phyloP scores from a whole-genome alignment of 164 flowering plant genomes.

The Euptelea pleiosperma region DNA sequence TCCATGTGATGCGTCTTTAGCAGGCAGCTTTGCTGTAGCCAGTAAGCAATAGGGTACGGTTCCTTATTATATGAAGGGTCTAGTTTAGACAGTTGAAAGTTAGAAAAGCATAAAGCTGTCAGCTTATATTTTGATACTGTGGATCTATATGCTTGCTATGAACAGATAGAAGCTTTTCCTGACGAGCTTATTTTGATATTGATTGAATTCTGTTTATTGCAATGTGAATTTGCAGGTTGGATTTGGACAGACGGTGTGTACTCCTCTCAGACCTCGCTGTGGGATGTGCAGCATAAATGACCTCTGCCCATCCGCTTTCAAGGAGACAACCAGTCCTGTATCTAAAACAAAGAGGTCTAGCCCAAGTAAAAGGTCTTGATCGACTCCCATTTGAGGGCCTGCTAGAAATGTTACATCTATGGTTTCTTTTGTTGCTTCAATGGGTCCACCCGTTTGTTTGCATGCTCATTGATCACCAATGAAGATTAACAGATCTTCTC shows the following conservation, averaged over 20 bases:
- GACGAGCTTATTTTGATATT: too few relatives aligned
- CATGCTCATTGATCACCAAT: too few relatives aligned
- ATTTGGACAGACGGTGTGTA: slow-evolving; percentile 91
- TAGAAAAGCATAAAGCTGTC: too few relatives aligned
- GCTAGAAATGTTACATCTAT: background rate
- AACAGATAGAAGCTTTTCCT: background rate
- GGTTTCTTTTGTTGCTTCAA: background rate
- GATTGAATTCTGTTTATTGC: background rate
- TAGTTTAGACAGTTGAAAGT: too few relatives aligned
- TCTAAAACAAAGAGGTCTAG: slow-evolving; percentile 39
- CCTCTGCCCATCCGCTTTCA: slow-evolving; percentile 90
- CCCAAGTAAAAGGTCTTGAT: slow-evolving; percentile 24
- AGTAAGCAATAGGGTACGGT: too few relatives aligned
- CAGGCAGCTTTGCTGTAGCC: too few relatives aligned
- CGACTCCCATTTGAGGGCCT: background rate
- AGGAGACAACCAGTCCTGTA: slow-evolving; percentile 53
- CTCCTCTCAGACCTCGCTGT: slow-evolving; percentile 88
- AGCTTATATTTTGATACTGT: too few relatives aligned
- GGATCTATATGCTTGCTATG: background rate
- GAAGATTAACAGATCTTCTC: too few relatives aligned
- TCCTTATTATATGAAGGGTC: too few relatives aligned
- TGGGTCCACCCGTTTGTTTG: too few relatives aligned
- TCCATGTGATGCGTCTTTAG: too few relatives aligned
- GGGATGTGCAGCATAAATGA: slow-evolving; percentile 53
- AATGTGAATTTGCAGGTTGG: slow-evolving; percentile 60